Percentiles rank a stretch among this genome's conserved stretches.
phyloP scores from a whole-genome alignment of 805 yeast species.

The Brettanomyces nanus region DNA sequence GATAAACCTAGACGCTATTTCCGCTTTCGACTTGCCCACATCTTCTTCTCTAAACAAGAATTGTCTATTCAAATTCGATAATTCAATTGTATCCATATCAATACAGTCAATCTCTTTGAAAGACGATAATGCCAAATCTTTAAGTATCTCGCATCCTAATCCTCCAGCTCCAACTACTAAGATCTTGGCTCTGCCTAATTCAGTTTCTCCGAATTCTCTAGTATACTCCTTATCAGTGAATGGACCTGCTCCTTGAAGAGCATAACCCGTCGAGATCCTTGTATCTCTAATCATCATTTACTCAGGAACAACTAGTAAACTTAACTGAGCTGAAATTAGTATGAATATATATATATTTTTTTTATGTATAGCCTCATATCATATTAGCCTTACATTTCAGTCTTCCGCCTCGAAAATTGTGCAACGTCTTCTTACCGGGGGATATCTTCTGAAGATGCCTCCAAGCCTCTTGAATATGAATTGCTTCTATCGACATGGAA shows the following conservation, averaged over 20 bases:
- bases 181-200: conserved; percentile 20
- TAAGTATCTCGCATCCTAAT: conserved; percentile 72
- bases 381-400: conserved; percentile 44
- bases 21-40: conserved; percentile 60
- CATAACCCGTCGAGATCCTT: conserved; percentile 2
- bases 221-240: conserved; percentile 26
- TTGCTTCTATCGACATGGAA: conserved; percentile 66
- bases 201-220: conserved; percentile 12
- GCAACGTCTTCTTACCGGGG: conserved; percentile 51
- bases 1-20: conserved; percentile 54
- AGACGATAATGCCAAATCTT: conserved; percentile 64
- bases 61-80: conserved; percentile 71
- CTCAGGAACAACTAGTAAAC: too few species aligned
- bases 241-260: conserved; percentile 19
- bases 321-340: too few species aligned
- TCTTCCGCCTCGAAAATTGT: conserved; percentile 68
- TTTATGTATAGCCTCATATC: too few species aligned
- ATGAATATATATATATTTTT: too few species aligned
- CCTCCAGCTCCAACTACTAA: conserved; percentile 75
- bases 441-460: conserved; percentile 56
- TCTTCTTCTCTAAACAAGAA: conserved; percentile 56
- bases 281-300: not conserved
- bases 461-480: conserved; percentile 88
- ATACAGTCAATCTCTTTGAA: conserved; percentile 57
- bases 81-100: conserved; percentile 78